phyloP scores from a whole-genome alignment of 805 yeast genomes.

The Spathaspora girioi region DNA sequence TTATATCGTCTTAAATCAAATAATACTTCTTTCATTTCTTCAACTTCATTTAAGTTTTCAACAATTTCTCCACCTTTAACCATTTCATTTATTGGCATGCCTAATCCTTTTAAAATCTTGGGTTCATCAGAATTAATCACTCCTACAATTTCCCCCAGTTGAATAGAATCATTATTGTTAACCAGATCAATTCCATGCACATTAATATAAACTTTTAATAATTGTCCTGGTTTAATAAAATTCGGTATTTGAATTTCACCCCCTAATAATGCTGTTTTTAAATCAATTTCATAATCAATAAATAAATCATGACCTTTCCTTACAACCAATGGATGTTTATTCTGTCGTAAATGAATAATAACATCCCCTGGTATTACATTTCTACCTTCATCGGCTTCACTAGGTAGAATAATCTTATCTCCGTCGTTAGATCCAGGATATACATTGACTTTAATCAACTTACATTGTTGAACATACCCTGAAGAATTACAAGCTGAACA shows the following conservation, averaged over 20 bases:
- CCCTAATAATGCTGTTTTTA: slow-evolving; percentile 56
- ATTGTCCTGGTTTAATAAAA: slow-evolving; percentile 29
- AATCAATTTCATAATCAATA: slow-evolving; percentile 43
- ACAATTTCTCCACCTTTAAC: slow-evolving; percentile 21
- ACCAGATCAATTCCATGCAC: slow-evolving; percentile 26
- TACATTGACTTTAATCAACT: slow-evolving; percentile 49
- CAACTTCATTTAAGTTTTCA: slow-evolving; percentile 16
- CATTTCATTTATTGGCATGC: slow-evolving; percentile 54
- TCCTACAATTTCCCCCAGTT: slow-evolving; percentile 49
- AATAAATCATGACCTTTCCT: slow-evolving; percentile 45
- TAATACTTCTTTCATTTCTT: slow-evolving; percentile 13
- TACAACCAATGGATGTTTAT: slow-evolving; percentile 33
- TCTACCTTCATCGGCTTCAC: slow-evolving; percentile 64
- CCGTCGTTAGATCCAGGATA: slow-evolving; percentile 55
- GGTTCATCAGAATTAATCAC: slow-evolving; percentile 46
- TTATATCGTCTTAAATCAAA: slow-evolving; percentile 18
- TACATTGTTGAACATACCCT: slow-evolving; percentile 45
- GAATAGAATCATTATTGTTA: slow-evolving; percentile 13
- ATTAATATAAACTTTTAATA: slow-evolving; percentile 28
- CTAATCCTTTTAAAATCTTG: slow-evolving; percentile 47
- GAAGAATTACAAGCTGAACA: slow-evolving; percentile 27
- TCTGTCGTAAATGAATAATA: slow-evolving; percentile 47
- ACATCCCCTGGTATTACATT: slow-evolving; percentile 66
- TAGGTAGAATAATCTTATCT: slow-evolving; percentile 48
- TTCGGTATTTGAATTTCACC: slow-evolving; percentile 40